A percentile compares a stretch with the other conserved stretches of the same genome.
Conservation (phyloP, 352 stramenopile genomes). For the Phytopythium aichiense region DNA sequence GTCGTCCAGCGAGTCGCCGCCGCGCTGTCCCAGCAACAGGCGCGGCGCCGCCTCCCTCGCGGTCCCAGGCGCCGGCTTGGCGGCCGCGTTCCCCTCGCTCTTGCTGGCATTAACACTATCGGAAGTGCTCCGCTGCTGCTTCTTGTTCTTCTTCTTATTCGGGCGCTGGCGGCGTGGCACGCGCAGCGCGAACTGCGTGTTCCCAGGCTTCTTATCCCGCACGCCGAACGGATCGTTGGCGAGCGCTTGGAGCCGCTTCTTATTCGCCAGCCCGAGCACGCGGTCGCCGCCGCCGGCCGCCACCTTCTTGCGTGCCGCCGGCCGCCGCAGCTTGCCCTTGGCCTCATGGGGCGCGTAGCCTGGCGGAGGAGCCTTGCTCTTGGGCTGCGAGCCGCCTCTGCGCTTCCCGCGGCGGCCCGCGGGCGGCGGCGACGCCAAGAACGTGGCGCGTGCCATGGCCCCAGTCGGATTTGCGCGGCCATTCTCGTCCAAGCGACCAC, state of each 20-base stretch:
- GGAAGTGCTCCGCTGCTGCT: background rate
- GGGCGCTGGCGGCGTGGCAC: background rate
- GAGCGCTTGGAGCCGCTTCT: background rate
- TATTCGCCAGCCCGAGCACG: background rate
- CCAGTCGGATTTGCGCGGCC: background rate
- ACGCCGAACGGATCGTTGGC: background rate
- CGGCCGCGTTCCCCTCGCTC: background rate
- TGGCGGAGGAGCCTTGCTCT: too few relatives aligned
- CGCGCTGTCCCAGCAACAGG: constrained; percentile 3
- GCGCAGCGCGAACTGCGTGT: background rate
- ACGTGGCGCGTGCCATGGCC: background rate
- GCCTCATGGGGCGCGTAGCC: too few relatives aligned
- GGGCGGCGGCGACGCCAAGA: background rate
- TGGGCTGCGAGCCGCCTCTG: background rate
- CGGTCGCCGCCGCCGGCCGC: background rate
- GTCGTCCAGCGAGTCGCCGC: constrained; percentile 21
- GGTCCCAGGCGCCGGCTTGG: background rate
- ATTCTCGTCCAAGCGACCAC: background rate
- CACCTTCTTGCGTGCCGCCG: background rate
- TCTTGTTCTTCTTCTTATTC: constrained; percentile 9
- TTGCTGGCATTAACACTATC: background rate
- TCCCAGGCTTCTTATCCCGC: background rate
- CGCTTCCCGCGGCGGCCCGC: background rate
- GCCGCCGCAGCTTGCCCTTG: background rate
- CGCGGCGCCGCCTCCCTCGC: background rate